Conservation (phyloP, 768 basidiomycete genomes). For the Clathrus columnatus region DNA sequence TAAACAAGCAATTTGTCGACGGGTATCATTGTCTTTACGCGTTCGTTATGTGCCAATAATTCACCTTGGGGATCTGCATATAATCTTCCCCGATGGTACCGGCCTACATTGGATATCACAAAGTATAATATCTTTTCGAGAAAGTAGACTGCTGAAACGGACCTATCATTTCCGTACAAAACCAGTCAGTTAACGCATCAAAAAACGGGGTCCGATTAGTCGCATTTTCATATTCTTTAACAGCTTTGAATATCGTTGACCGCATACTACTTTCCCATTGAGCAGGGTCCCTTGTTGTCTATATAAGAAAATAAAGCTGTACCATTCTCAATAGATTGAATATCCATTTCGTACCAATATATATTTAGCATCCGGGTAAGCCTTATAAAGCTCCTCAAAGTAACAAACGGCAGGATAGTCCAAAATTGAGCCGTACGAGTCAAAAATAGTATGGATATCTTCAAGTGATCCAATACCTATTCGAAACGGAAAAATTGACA, state of each 20-base stretch:
- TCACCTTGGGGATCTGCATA: not conserved
- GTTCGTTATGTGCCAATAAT: constrained; percentile 2
- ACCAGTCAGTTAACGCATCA: too few relatives aligned
- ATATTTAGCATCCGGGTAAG: too few relatives aligned
- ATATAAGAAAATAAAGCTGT: not conserved
- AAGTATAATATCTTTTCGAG: not conserved
- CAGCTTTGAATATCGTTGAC: not conserved
- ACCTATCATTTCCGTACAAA: not conserved
- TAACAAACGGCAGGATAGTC: constrained; percentile 2
- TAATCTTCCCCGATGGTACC: not conserved
- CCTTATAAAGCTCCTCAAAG: too few relatives aligned
- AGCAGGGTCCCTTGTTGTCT: constrained; percentile 1
- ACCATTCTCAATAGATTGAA: not conserved
- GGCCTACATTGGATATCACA: not conserved
- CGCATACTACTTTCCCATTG: constrained; percentile 7
- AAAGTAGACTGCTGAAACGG: not conserved
- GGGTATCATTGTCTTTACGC: constrained; percentile 2
- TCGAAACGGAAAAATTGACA: not conserved
- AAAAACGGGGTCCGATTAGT: too few relatives aligned
- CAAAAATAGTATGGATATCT: not conserved
- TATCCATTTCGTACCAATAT: not conserved
- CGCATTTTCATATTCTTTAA: not conserved
- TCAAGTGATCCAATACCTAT: not conserved
- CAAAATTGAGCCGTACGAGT: not conserved
- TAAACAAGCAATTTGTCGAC: not conserved